Percentiles rank a stretch among this genome's conserved stretches.
phyloP scores from a whole-genome alignment of 306 rosid species.

The Castanea mollissima region DNA sequence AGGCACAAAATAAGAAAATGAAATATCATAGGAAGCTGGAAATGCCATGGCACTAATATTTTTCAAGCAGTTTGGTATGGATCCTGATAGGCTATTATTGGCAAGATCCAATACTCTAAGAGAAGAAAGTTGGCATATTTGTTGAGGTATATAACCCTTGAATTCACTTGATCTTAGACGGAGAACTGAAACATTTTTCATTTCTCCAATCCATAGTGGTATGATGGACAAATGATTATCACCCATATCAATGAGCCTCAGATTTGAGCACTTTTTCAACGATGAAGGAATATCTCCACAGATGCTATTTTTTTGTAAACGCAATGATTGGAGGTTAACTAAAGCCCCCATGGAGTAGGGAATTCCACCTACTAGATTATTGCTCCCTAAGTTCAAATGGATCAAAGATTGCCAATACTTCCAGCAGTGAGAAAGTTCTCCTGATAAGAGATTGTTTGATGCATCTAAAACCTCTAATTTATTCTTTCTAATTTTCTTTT shows the following conservation, averaged over 20 bases:
- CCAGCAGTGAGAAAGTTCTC: conserved; percentile 31
- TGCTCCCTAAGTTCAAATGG: conserved; percentile 32
- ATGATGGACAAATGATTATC: conserved; percentile 28
- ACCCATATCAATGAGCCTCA: conserved; percentile 32
- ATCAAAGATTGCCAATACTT: conserved; percentile 29
- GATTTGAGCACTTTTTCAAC: conserved; percentile 18
- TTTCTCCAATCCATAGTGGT: not conserved
- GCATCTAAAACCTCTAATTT: too few species aligned
- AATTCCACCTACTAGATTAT: conserved; percentile 30
- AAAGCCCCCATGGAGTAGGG: conserved; percentile 20
- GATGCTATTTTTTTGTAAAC: conserved; percentile 10
- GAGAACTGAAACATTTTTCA: conserved; percentile 29
- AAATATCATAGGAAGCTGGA: too few species aligned
- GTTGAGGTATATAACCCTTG: conserved; percentile 17
- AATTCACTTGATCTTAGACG: conserved; percentile 27
- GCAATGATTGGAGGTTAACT: conserved; percentile 20
- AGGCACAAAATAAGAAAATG: too few species aligned
- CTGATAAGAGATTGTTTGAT: not conserved
- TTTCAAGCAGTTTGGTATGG: conserved; percentile 40
- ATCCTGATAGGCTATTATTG: conserved; percentile 17
- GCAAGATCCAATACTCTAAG: conserved; percentile 18
- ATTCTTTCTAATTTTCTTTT: too few species aligned
- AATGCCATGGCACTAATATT: conserved; percentile 19
- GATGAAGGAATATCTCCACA: conserved; percentile 20
- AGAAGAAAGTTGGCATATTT: conserved; percentile 31